phyloP scores from a whole-genome alignment of 257 asterid species.

The Solanum chmielewskii region DNA sequence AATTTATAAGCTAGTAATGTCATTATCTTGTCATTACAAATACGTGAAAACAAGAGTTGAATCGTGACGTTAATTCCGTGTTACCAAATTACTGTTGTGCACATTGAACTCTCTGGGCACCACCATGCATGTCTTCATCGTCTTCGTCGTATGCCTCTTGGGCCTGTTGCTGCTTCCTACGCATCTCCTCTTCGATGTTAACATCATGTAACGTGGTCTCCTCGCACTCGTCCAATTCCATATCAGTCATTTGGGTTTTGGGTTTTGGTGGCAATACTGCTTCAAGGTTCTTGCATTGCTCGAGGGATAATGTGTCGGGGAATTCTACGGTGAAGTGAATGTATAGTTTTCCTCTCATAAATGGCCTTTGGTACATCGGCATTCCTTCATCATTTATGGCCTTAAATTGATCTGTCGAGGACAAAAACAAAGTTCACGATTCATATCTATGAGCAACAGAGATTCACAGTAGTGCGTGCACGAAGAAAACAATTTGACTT shows the following conservation, averaged over 20 bases:
- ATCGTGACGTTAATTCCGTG: background rate
- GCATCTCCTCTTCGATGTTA: constrained; percentile 14
- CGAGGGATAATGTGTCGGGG: constrained; percentile 9
- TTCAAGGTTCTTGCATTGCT: constrained; percentile 9
- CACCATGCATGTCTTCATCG: constrained; percentile 11
- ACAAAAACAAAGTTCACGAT: background rate
- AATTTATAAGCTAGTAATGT: background rate
- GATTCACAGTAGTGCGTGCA: background rate
- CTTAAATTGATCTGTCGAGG: constrained; percentile 7
- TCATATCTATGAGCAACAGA: background rate
- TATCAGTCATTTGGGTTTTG: background rate
- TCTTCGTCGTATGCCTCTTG: constrained; percentile 16
- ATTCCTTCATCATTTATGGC: constrained; percentile 25
- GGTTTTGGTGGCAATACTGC: constrained; percentile 7
- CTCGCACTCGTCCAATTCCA: constrained; percentile 18
- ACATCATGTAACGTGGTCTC: constrained; percentile 13
- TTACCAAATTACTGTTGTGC: constrained; percentile 14
- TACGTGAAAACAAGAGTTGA: background rate
- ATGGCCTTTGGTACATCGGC: constrained; percentile 18
- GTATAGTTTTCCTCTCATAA: constrained; percentile 24
- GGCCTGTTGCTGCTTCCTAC: constrained; percentile 6
- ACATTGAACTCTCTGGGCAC: constrained; percentile 14
- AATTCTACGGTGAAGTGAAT: constrained; percentile 19
- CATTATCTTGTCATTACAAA: background rate
- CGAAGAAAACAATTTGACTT: background rate